These are phyloP conservation scores for Stagonosporopsis tanaceti DNA, from an alignment of 2,329 filamentous ascomycete species.

Conservation along the genomic window DNA sequence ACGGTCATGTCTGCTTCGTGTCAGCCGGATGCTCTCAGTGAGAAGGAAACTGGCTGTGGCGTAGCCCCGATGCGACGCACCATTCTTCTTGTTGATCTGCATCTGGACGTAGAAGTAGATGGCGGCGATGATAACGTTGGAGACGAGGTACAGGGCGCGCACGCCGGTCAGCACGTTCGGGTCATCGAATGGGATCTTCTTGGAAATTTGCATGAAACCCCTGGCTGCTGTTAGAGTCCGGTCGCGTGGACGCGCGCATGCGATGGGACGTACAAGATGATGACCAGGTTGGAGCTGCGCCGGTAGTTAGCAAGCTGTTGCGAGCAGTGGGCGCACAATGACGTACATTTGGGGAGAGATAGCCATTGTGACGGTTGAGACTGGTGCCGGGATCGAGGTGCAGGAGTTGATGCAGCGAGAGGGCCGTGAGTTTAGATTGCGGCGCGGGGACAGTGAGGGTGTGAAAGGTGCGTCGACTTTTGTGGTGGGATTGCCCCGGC, in stretches of 20 bases:
- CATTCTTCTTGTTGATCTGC: constrained; percentile 96
- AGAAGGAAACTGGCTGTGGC: no score
- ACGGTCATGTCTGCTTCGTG: constrained; percentile 81
- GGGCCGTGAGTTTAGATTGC: constrained; percentile 6
- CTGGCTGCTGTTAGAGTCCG: constrained; percentile 9
- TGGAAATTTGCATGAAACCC: constrained; percentile 96
- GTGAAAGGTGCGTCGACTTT: constrained; percentile 30
- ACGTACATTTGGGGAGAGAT: constrained; percentile 51
- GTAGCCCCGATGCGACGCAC: constrained; percentile 62
- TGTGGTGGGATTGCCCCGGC: constrained; percentile 30
- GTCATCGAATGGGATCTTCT: constrained; percentile 94
- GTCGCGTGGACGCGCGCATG: constrained; percentile 1
- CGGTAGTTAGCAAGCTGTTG: constrained; percentile 34
- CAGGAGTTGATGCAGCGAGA: constrained; percentile 4
- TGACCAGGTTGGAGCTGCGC: constrained; percentile 48
- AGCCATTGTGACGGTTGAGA: constrained; percentile 39
- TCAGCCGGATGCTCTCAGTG: constrained; percentile 21
- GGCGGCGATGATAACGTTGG: constrained; percentile 82
- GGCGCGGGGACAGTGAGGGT: constrained; percentile 25
- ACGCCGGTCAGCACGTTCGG: constrained; percentile 72
- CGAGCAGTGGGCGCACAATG: neutral
- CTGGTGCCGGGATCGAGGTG: neutral
- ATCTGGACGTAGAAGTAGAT: constrained; percentile 87
- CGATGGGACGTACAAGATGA: constrained; percentile 39
- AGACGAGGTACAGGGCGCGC: constrained; percentile 70